Evolutionary conservation across 345 rosid species (phyloP).

Genomic region (Corchorus capsularis): DNA sequence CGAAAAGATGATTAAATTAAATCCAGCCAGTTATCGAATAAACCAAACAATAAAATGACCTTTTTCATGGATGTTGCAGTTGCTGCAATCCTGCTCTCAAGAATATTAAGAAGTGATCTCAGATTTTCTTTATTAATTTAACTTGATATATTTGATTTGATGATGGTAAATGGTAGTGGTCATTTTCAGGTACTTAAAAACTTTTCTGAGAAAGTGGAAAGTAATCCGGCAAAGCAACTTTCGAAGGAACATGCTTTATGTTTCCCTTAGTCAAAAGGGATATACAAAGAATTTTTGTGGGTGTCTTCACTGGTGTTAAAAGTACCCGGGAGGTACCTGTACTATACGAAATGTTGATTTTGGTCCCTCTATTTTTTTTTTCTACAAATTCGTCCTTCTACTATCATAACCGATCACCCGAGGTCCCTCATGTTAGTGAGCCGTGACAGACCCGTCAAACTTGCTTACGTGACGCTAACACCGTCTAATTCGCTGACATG

Average conservation of each 20-base stretch:
- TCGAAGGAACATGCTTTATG: slow-evolving; percentile 17
- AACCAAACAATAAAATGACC: neutral
- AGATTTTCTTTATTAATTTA: neutral
- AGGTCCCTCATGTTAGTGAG: no score
- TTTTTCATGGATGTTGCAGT: neutral
- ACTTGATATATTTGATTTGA: no score
- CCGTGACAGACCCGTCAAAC: no score
- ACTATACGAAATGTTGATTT: no score
- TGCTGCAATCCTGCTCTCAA: neutral
- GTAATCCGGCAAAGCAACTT: slow-evolving; percentile 26
- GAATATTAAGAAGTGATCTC: neutral
- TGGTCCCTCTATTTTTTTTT: no score
- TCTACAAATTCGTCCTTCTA: no score
- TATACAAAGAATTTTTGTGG: neutral
- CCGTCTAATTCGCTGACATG: no score
- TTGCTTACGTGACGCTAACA: no score
- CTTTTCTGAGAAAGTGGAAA: neutral
- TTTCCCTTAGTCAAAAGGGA: slow-evolving; percentile 17
- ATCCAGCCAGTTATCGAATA: neutral
- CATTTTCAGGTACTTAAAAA: neutral
- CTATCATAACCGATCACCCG: no score
- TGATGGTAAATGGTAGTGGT: neutral
- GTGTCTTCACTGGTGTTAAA: neutral
- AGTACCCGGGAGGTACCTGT: no score
- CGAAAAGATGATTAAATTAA: neutral